phyloP scores from a whole-genome alignment of 345 rosid species.

The Alliaria petiolata region DNA sequence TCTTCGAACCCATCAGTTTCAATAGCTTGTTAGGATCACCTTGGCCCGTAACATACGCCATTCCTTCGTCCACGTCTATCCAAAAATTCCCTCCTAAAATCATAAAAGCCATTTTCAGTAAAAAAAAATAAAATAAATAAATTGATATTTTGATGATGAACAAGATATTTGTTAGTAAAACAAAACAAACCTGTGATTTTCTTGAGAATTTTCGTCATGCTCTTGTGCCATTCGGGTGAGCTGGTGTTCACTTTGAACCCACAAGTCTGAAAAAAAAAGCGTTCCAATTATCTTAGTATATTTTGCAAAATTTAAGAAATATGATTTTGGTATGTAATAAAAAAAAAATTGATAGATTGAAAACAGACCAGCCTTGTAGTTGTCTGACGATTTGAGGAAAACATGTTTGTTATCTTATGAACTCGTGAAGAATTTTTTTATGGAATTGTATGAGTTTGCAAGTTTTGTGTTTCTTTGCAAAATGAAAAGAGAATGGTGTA shows the following conservation, averaged over 20 bases:
- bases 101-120: not conserved
- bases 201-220: slow-evolving; percentile 34
- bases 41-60: slow-evolving; percentile 27
- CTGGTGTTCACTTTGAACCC: slow-evolving; percentile 32
- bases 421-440: not conserved
- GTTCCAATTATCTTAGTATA: not conserved
- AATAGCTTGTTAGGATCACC: slow-evolving; percentile 28
- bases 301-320: not conserved
- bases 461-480: not conserved
- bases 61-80: slow-evolving; percentile 35
- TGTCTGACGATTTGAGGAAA: slow-evolving; percentile 11
- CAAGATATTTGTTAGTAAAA: not conserved
- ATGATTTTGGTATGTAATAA: not conserved
- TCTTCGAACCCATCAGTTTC: slow-evolving; percentile 29
- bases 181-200: slow-evolving; percentile 17
- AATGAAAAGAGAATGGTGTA: slow-evolving; percentile 7
- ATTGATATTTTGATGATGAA: too few species aligned
- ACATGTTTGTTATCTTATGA: slow-evolving; percentile 4
- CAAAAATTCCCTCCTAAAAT: slow-evolving; percentile 23
- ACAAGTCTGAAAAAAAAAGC: slow-evolving; percentile 24
- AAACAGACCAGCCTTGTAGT: slow-evolving; percentile 28
- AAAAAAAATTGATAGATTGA: slow-evolving; percentile 8
- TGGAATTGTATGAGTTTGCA: not conserved
- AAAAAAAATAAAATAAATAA: too few species aligned
- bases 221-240: slow-evolving; percentile 28